Evolutionary conservation across 805 yeast species (phyloP).

Genomic region (Wickerhamiella kurtzmanii): DNA sequence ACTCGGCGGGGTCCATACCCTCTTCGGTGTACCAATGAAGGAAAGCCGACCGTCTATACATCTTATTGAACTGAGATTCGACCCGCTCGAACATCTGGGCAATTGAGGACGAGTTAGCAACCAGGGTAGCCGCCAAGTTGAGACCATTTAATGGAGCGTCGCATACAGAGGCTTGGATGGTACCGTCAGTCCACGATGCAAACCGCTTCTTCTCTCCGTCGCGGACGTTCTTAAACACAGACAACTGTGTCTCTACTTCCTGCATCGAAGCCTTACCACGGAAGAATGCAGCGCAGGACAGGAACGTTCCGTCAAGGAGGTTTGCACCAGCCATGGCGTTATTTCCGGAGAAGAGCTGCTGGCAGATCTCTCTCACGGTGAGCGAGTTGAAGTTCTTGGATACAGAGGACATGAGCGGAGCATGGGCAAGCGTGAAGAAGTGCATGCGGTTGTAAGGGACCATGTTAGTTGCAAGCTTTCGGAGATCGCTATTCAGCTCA

Average conservation of each 20-base stretch:
- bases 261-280: conserved; percentile 87
- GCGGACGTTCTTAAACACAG: conserved; percentile 52
- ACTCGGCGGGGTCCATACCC: conserved; percentile 95
- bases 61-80: conserved; percentile 80
- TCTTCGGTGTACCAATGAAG: conserved; percentile 93
- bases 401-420: conserved; percentile 75
- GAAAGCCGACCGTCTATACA: conserved; percentile 91
- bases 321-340: conserved; percentile 96
- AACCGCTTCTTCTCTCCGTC: conserved; percentile 67
- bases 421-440: conserved; percentile 91
- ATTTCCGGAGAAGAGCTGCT: conserved; percentile 83
- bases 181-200: conserved; percentile 96
- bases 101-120: conserved; percentile 89
- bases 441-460: conserved; percentile 95
- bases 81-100: conserved; percentile 86
- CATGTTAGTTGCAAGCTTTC: conserved; percentile 86
- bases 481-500: conserved; percentile 82
- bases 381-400: conserved; percentile 74
- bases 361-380: conserved; percentile 86
- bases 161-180: conserved; percentile 90
- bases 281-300: conserved; percentile 89
- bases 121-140: conserved; percentile 83
- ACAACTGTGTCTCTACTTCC: conserved; percentile 93
- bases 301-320: conserved; percentile 82
- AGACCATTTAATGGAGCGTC: conserved; percentile 79